Evolutionary conservation across 306 rosid genomes (phyloP).

Genomic region (Pterocarpus macrocarpus): DNA sequence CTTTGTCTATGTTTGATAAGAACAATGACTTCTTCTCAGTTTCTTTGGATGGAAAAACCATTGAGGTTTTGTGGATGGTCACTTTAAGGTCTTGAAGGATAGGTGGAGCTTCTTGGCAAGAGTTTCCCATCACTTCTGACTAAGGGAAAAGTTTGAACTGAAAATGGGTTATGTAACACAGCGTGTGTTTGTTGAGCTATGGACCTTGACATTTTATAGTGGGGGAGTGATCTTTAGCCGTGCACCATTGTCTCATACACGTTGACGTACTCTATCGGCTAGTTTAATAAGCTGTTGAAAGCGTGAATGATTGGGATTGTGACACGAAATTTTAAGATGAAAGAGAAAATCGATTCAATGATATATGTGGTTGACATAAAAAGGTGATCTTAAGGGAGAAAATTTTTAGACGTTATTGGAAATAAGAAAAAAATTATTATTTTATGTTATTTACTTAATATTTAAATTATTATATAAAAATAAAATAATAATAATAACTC

Average conservation of each 20-base stretch:
- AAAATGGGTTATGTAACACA: background rate
- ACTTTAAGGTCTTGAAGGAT: constrained; percentile 63
- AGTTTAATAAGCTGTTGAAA: background rate
- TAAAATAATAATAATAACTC: background rate
- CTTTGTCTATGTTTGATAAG: constrained; percentile 84
- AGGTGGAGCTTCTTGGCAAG: constrained; percentile 29
- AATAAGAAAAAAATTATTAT: background rate
- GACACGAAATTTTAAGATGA: constrained; percentile 19
- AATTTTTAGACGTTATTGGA: background rate
- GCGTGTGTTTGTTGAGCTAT: background rate
- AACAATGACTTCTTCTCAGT: constrained; percentile 59
- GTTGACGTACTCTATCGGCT: background rate
- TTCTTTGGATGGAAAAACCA: constrained; percentile 64
- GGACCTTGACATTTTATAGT: background rate
- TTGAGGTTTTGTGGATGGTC: constrained; percentile 50
- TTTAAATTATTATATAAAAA: too few relatives aligned
- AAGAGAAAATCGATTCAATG: background rate
- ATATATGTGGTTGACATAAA: background rate
- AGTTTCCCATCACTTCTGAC: constrained; percentile 40
- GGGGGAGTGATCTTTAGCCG: background rate
- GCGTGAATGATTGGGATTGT: constrained; percentile 21
- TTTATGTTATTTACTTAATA: too few relatives aligned
- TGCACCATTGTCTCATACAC: background rate
- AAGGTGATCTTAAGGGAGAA: background rate
- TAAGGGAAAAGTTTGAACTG: background rate